Conservation (phyloP, 805 yeast species). For the Metschnikowia baotianmanensis region DNA sequence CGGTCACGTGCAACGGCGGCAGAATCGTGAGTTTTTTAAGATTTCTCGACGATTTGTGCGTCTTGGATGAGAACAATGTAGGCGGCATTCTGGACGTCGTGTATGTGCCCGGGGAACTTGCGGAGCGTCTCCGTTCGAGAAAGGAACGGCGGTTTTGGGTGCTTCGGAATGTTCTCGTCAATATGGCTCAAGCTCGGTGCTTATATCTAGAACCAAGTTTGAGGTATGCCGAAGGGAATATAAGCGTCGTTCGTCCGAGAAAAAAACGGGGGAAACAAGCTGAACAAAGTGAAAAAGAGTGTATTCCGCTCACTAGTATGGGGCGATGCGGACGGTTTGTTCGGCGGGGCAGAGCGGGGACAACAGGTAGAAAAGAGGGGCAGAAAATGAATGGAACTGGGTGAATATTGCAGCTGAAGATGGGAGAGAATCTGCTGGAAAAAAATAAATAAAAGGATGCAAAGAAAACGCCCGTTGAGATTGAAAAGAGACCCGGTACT, state of each 20-base stretch:
- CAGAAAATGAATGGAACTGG: too few relatives aligned
- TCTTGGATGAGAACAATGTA: conserved; percentile 4
- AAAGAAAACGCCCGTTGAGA: too few relatives aligned
- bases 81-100: conserved; percentile 3
- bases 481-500: too few relatives aligned
- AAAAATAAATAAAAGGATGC: too few relatives aligned
- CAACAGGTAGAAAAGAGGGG: too few relatives aligned
- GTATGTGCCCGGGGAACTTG: neutral
- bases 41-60: conserved; percentile 4
- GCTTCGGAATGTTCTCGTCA: neutral
- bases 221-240: neutral
- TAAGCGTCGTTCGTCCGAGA: neutral
- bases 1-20: conserved; percentile 3
- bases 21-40: conserved; percentile 4
- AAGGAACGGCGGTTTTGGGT: neutral
- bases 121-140: neutral
- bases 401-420: too few relatives aligned
- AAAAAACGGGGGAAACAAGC: neutral
- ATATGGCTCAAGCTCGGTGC: neutral
- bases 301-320: too few relatives aligned
- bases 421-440: too few relatives aligned
- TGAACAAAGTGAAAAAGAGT: too few relatives aligned
- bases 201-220: neutral
- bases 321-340: too few relatives aligned
- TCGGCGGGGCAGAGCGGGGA: too few relatives aligned